Percentiles rank a stretch among this genome's conserved stretches.
phyloP scores from a whole-genome alignment of 148 eudicot species.

The Cornus florida region DNA sequence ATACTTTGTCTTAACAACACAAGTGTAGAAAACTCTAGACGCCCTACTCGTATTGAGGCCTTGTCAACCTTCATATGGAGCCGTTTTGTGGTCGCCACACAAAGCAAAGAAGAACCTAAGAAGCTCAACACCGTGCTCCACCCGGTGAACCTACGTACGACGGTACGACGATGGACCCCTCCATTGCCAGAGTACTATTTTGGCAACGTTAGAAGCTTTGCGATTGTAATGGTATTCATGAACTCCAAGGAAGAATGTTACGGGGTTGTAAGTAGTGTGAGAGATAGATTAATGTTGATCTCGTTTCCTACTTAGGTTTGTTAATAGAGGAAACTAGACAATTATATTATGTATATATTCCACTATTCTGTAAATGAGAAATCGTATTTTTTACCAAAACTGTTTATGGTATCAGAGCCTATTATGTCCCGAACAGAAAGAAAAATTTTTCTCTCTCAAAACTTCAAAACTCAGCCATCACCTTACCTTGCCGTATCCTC shows the following conservation, averaged over 20 bases:
- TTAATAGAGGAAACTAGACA: too few relatives aligned
- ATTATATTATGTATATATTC: too few relatives aligned
- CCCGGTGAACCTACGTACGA: constrained; percentile 19
- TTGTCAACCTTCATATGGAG: constrained; percentile 31
- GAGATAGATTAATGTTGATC: neutral
- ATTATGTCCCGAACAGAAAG: too few relatives aligned
- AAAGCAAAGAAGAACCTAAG: neutral
- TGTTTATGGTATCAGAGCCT: too few relatives aligned
- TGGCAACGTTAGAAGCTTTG: constrained; percentile 19
- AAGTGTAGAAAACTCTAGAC: neutral
- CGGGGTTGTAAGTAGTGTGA: constrained; percentile 1
- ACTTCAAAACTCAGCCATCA: too few relatives aligned
- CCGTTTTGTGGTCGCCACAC: constrained; percentile 9
- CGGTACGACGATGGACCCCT: constrained; percentile 12
- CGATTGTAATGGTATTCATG: neutral
- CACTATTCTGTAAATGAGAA: too few relatives aligned
- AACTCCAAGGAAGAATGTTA: neutral
- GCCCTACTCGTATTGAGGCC: constrained; percentile 21
- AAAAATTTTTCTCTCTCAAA: too few relatives aligned
- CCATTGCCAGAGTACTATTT: constrained; percentile 17
- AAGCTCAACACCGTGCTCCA: constrained; percentile 8
- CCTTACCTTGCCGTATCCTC: too few relatives aligned
- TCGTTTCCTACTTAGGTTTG: too few relatives aligned
- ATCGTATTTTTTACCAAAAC: too few relatives aligned
- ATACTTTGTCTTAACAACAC: neutral